Evolutionary conservation across 2,329 filamentous ascomycete genomes (phyloP).

Genomic region (Penicillium sp.): DNA sequence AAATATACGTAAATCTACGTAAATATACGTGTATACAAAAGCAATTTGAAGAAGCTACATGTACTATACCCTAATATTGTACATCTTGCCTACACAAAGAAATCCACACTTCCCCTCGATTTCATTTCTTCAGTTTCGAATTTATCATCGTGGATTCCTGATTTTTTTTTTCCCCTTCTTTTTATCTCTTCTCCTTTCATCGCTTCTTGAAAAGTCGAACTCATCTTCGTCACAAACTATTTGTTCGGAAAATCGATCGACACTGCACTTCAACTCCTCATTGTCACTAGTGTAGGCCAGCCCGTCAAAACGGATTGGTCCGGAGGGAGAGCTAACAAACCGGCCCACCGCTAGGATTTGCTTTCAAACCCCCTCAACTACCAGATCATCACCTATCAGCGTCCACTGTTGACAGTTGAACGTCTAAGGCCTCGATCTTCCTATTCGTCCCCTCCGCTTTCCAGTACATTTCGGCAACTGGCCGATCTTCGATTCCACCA

Average conservation of each 20-base stretch:
- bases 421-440: slow-evolving; percentile 19
- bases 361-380: slow-evolving; percentile 6
- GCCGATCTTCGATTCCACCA: slow-evolving; percentile 10
- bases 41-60: not conserved
- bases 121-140: not conserved
- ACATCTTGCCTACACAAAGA: not conserved
- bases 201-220: not conserved
- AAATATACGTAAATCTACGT: not conserved
- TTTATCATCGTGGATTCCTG: not conserved
- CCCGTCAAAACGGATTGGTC: slow-evolving; percentile 1
- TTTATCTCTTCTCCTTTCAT: not conserved
- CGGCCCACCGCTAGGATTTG: slow-evolving; percentile 15
- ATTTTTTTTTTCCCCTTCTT: too few species aligned
- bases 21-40: not conserved
- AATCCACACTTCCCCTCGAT: not conserved
- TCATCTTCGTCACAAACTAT: not conserved
- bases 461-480: slow-evolving; percentile 9
- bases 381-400: slow-evolving; percentile 16
- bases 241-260: not conserved
- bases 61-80: not conserved
- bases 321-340: slow-evolving; percentile 19
- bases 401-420: slow-evolving; percentile 22
- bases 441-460: slow-evolving; percentile 15
- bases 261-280: not conserved
- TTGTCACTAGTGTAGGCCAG: slow-evolving; percentile 3